Evolutionary conservation across 116 monocot genomes (phyloP).

Genomic region (Iris pallida): DNA sequence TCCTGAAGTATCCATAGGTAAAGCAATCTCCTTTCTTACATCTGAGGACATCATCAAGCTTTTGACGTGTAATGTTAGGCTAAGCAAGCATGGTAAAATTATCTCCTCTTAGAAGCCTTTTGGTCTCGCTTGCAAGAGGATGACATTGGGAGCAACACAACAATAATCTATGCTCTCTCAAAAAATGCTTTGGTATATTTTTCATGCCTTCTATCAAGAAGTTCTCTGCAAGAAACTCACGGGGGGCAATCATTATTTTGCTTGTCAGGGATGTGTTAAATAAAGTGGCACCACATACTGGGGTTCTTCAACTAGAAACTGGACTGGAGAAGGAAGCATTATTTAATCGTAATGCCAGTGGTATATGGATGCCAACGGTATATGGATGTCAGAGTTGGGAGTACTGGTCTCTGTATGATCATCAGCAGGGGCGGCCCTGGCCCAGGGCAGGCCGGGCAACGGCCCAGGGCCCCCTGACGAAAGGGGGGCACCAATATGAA

Average conservation of each 20-base stretch:
- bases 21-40: constrained; percentile 35
- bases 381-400: too few species aligned
- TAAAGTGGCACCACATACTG: constrained; percentile 54
- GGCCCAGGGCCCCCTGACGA: too few species aligned
- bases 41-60: constrained; percentile 28
- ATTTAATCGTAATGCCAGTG: background rate
- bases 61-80: constrained; percentile 41
- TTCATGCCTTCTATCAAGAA: constrained; percentile 42
- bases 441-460: too few species aligned
- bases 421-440: too few species aligned
- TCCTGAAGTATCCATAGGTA: constrained; percentile 34
- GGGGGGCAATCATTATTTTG: constrained; percentile 59
- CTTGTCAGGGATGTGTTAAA: constrained; percentile 55
- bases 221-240: constrained; percentile 42
- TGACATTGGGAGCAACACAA: constrained; percentile 53
- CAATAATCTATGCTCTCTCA: constrained; percentile 9
- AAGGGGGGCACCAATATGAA: too few species aligned
- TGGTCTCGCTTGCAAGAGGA: constrained; percentile 55
- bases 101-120: constrained; percentile 53
- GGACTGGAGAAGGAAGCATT: constrained; percentile 2
- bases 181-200: constrained; percentile 43
- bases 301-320: constrained; percentile 28
- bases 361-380: background rate
- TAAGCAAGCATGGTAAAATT: constrained; percentile 47
- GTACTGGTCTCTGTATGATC: constrained; percentile 4